Evolutionary conservation across 2,329 filamentous ascomycete species (phyloP).

Genomic region (Monosporascus sp.): DNA sequence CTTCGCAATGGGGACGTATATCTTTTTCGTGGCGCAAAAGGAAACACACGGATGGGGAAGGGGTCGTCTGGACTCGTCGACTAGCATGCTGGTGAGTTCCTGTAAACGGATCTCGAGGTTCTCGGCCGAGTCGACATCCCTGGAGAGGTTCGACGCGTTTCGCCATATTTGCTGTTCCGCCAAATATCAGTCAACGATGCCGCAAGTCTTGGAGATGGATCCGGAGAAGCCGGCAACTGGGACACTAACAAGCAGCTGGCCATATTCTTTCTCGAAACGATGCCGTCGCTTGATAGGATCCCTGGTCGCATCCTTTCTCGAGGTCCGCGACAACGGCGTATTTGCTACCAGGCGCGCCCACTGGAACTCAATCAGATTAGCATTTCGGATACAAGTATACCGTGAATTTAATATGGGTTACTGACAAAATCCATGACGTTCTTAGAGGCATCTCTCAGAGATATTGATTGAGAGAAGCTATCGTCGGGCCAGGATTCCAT

Average conservation of each 20-base stretch:
- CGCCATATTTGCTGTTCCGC: slow-evolving; percentile 52
- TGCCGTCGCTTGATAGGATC: slow-evolving; percentile 60
- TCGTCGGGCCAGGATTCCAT: neutral
- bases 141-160: slow-evolving; percentile 53
- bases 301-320: slow-evolving; percentile 55
- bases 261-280: slow-evolving; percentile 63
- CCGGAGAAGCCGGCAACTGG: slow-evolving; percentile 1
- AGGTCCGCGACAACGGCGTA: slow-evolving; percentile 50
- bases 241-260: slow-evolving; percentile 50
- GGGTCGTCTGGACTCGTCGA: slow-evolving; percentile 82
- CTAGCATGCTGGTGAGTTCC: slow-evolving; percentile 66
- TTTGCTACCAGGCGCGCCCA: slow-evolving; percentile 64
- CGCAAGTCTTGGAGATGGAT: neutral
- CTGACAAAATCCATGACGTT: slow-evolving; percentile 55
- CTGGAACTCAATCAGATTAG: slow-evolving; percentile 31
- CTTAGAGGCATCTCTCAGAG: slow-evolving; percentile 39
- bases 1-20: slow-evolving; percentile 85
- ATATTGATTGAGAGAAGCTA: slow-evolving; percentile 6
- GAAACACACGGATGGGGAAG: slow-evolving; percentile 87
- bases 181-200: neutral
- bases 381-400: slow-evolving; percentile 3
- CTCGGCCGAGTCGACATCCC: slow-evolving; percentile 57
- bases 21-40: slow-evolving; percentile 79
- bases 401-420: slow-evolving; percentile 3
- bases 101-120: slow-evolving; percentile 58